A percentile compares a stretch with the other conserved stretches of the same genome.
Evolutionary conservation across 257 asterid species (phyloP).

Genomic region (Nicotiana tabacum): DNA sequence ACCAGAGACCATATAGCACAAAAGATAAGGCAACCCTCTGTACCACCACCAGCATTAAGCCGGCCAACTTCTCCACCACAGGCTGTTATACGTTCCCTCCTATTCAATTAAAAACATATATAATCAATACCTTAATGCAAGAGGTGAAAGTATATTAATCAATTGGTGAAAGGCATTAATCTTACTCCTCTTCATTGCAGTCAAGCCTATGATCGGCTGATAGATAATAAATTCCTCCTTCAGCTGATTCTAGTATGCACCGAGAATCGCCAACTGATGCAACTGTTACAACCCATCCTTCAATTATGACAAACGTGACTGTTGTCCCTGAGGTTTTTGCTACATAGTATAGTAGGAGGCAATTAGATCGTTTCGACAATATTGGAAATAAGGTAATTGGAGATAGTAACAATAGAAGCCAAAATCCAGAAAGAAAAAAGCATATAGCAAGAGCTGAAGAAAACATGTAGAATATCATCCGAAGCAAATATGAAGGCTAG

Average conservation of each 20-base stretch:
- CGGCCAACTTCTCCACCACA: constrained; percentile 99
- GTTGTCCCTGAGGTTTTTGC: constrained; percentile 97
- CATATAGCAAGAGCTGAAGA: neutral
- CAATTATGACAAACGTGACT: constrained; percentile 86
- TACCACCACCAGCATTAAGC: constrained; percentile 97
- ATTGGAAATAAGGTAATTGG: neutral
- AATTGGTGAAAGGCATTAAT: constrained; percentile 11
- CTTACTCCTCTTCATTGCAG: constrained; percentile 92
- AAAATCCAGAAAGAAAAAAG: neutral
- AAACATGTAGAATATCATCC: neutral
- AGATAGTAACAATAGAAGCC: neutral
- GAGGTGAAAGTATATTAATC: neutral
- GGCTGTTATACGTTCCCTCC: constrained; percentile 88
- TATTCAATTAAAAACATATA: constrained; percentile 30
- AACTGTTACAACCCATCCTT: constrained; percentile 90
- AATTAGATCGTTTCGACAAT: neutral
- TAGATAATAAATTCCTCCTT: constrained; percentile 72
- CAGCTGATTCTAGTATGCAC: constrained; percentile 87
- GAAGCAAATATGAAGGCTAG: neutral
- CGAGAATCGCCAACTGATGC: constrained; percentile 99
- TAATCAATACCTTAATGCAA: constrained; percentile 10
- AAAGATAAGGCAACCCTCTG: too few relatives aligned
- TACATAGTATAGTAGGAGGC: constrained; percentile 20
- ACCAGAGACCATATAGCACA: neutral
- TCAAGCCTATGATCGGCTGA: constrained; percentile 99